These are phyloP conservation scores for Globisporangium alternatum DNA, from an alignment of 352 stramenopile species.

Conservation along the genomic window DNA sequence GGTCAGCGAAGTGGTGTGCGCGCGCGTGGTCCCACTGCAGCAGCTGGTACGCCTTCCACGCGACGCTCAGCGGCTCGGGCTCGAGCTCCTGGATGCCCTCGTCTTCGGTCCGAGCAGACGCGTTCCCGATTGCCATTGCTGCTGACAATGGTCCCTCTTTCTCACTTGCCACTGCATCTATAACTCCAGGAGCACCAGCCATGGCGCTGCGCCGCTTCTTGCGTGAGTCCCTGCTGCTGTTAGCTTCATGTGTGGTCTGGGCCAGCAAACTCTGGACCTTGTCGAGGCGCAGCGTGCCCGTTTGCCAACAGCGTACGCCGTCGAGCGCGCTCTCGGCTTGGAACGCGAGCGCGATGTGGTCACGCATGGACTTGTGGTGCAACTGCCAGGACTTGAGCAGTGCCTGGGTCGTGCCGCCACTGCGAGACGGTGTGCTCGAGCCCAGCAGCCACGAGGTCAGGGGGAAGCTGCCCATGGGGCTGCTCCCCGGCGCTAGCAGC, in stretches of 20 bases:
- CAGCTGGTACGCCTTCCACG: slow-evolving; percentile 36
- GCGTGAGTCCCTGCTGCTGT: background rate
- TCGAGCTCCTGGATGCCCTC: slow-evolving; percentile 13
- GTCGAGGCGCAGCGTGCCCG: slow-evolving; percentile 3
- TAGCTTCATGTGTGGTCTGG: background rate
- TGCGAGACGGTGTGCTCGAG: background rate
- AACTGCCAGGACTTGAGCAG: slow-evolving; percentile 27
- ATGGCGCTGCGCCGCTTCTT: background rate
- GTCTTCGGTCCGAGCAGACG: background rate
- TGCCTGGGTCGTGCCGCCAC: background rate
- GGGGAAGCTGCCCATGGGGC: slow-evolving; percentile 4
- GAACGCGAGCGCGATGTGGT: slow-evolving; percentile 30
- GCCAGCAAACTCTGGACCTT: slow-evolving; percentile 14
- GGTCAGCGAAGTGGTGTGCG: slow-evolving; percentile 32
- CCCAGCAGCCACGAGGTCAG: slow-evolving; percentile 13
- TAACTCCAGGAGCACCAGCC: background rate
- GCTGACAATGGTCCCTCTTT: background rate
- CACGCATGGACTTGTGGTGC: slow-evolving; percentile 23
- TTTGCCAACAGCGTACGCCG: slow-evolving; percentile 25
- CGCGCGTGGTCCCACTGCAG: slow-evolving; percentile 33
- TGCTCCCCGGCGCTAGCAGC: slow-evolving; percentile 7
- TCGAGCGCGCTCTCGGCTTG: slow-evolving; percentile 32
- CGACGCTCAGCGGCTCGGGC: slow-evolving; percentile 24
- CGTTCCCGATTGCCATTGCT: background rate
- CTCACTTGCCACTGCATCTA: background rate